Base-by-base conservation (phyloP, 352 stramenopile genomes). In the Paralagenidium karlingii region DNA sequence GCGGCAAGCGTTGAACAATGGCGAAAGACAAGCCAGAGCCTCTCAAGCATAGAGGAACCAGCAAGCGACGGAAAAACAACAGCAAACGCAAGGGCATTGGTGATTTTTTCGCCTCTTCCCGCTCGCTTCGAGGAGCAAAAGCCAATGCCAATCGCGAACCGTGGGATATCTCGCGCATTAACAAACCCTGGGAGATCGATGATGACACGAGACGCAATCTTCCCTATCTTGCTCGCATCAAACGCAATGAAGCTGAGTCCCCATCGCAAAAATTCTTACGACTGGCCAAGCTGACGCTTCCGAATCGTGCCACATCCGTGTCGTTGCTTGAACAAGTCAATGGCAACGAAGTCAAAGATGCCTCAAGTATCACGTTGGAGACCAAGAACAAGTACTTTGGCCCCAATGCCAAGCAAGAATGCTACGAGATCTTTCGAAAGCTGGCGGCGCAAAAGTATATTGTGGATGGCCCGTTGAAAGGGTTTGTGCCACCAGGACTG, bases 161-260 rank as follows among this genome's bases (percentile, higher is more conserved):
- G 19, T 87, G 74, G 74, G 66, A 84, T 24, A 83, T 87, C 47
- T 76, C 60, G 21, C 60, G 69, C 8, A 47, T 87, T 42, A 84
- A 78, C 54, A 69, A 71, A 28, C 65, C 64, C 45, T 87, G 74
- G 74, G 68, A 70, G 40, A 87, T 83, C 46, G 68, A 83, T 38
- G 21, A 49, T 7, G 69, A 84, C 13, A 52, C 84, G 24, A 49
- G 50, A 16, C 64, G 68, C 20, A 76, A 47, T 19, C 50, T 87
- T 22, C 74, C 69, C 7, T 60, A 57, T 9, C 66, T 87, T 12
- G 74, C 64, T 10, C 65, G 70, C 5, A 32, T 48, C 20, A 80
- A 74, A 39, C 60, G 69, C 15, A 51, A 31, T 20, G 60, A 64
- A 27, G 41, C 59, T 21, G 67, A 84, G 40, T 65, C 62, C 1